phyloP scores from a whole-genome alignment of 441 rosid genomes.

The Capsella rubella region DNA sequence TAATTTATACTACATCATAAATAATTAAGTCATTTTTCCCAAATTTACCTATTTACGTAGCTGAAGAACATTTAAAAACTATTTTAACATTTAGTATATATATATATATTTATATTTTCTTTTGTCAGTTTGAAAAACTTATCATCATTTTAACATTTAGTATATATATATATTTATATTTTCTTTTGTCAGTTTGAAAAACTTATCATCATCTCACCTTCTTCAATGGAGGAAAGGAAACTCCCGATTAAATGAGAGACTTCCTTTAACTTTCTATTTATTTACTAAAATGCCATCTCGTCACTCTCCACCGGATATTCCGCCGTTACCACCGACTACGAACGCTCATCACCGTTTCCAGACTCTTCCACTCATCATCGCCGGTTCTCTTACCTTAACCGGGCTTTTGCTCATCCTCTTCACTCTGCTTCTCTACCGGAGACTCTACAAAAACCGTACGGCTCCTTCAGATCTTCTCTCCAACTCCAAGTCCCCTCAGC shows the following conservation, averaged over 20 bases:
- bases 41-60: background rate
- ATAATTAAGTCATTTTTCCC: too few relatives aligned
- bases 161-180: too few relatives aligned
- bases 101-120: too few relatives aligned
- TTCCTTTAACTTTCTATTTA: background rate
- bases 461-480: conserved; percentile 63
- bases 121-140: conserved; percentile 18
- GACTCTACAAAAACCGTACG: conserved; percentile 63
- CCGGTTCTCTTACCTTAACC: conserved; percentile 49
- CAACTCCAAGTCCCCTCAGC: conserved; percentile 53
- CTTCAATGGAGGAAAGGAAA: conserved; percentile 24
- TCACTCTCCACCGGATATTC: conserved; percentile 35
- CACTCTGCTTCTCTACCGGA: conserved; percentile 64
- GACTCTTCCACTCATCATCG: conserved; percentile 51
- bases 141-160: background rate
- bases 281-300: conserved; percentile 67
- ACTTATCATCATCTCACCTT: background rate
- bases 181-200: conserved; percentile 7
- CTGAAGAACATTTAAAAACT: background rate
- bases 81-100: too few relatives aligned
- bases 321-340: conserved; percentile 29
- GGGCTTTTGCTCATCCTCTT: conserved; percentile 51
- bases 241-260: conserved; percentile 15
- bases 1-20: too few relatives aligned
- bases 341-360: conserved; percentile 37